phyloP scores from a whole-genome alignment of 371 early-diverging fungal genomes.

The Rhizopus sp. region DNA sequence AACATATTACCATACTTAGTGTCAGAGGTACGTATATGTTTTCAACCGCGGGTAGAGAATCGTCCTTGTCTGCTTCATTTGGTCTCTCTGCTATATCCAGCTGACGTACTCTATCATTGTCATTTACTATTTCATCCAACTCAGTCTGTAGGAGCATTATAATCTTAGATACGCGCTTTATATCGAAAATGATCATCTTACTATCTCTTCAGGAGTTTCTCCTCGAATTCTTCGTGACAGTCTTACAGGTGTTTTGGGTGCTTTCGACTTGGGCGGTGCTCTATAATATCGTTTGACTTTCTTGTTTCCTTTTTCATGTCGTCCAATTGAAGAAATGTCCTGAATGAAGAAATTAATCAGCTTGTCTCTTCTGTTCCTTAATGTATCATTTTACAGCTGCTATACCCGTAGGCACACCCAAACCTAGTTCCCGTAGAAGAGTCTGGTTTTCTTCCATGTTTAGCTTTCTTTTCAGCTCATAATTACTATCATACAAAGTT shows the following conservation, averaged over 20 bases:
- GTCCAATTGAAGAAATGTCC: background rate
- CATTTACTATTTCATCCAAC: constrained; percentile 35
- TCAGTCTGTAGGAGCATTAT: constrained; percentile 23
- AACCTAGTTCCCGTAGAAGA: constrained; percentile 39
- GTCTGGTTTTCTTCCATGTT: constrained; percentile 45
- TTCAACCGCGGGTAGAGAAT: constrained; percentile 2
- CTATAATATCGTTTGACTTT: constrained; percentile 4
- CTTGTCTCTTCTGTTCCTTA: no score
- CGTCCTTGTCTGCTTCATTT: constrained; percentile 9
- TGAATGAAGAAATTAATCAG: background rate
- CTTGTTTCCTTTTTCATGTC: background rate
- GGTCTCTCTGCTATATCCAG: constrained; percentile 12
- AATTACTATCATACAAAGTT: constrained; percentile 22
- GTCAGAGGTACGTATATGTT: constrained; percentile 35
- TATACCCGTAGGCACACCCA: constrained; percentile 5
- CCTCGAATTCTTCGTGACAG: constrained; percentile 42
- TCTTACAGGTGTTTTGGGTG: constrained; percentile 14
- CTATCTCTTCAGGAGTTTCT: constrained; percentile 41
- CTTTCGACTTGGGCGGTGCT: constrained; percentile 1
- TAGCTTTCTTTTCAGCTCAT: constrained; percentile 42
- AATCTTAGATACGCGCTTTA: background rate
- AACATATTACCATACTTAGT: constrained; percentile 24
- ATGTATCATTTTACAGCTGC: constrained; percentile 13
- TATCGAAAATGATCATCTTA: constrained; percentile 13
- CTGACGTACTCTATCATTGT: constrained; percentile 36